Evolutionary conservation across 169 alveolate species (phyloP).

Genomic region (Plasmodium yoelii): DNA sequence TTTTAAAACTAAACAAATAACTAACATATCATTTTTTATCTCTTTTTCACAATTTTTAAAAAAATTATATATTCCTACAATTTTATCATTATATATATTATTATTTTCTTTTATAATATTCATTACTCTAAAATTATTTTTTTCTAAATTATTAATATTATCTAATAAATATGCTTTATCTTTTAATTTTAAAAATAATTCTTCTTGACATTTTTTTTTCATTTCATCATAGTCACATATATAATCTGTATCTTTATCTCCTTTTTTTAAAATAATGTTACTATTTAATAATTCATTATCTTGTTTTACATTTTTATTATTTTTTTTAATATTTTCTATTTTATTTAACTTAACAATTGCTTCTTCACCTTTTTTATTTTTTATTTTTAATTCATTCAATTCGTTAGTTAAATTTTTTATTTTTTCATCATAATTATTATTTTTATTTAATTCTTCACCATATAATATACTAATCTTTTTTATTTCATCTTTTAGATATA

Average conservation of each 20-base stretch:
- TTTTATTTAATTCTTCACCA: constrained; percentile 46
- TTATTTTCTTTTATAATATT: constrained; percentile 31
- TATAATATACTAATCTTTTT: constrained; percentile 37
- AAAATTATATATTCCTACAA: constrained; percentile 34
- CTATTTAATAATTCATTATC: background rate
- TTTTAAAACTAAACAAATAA: constrained; percentile 36
- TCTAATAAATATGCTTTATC: background rate
- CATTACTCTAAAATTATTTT: constrained; percentile 29
- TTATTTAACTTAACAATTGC: constrained; percentile 6
- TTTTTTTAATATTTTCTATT: background rate
- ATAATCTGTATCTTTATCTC: background rate
- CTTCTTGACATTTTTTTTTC: background rate
- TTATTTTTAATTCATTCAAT: constrained; percentile 19
- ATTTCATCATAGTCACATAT: background rate
- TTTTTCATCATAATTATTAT: constrained; percentile 50
- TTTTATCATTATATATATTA: constrained; percentile 10
- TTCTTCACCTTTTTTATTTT: constrained; percentile 23
- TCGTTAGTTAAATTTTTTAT: constrained; percentile 1
- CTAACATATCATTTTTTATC: constrained; percentile 11
- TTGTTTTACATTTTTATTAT: background rate
- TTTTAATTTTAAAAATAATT: background rate
- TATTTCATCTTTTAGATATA: constrained; percentile 44
- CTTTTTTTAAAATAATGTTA: background rate
- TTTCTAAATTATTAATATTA: constrained; percentile 4
- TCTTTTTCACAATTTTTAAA: constrained; percentile 19